A percentile compares a stretch with the other conserved stretches of the same genome.
Conservation (phyloP, 1,284 basidiomycete species). For the Waitea zeae region DNA sequence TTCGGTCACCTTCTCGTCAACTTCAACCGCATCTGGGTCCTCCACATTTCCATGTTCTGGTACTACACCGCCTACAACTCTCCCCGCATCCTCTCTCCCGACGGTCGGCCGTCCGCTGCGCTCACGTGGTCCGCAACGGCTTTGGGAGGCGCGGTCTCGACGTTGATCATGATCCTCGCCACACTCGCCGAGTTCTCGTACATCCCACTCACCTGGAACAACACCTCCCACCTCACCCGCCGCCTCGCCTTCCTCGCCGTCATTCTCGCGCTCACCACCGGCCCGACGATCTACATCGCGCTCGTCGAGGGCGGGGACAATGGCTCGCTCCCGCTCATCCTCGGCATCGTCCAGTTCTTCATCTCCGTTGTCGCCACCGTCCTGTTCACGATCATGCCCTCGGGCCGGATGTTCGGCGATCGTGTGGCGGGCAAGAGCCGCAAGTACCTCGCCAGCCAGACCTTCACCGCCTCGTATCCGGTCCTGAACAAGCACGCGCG, state of each 20-base stretch:
- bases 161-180: constrained; percentile 84
- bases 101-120: constrained; percentile 35
- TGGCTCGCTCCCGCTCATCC: constrained; percentile 65
- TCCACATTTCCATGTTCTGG: constrained; percentile 85
- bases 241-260: constrained; percentile 74
- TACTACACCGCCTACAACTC: constrained; percentile 94
- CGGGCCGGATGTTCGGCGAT: constrained; percentile 90
- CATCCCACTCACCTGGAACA: constrained; percentile 95
- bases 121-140: constrained; percentile 82
- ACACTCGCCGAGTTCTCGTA: constrained; percentile 89
- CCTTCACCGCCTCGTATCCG: constrained; percentile 90
- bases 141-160: constrained; percentile 80
- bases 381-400: constrained; percentile 76
- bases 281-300: constrained; percentile 84
- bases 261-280: constrained; percentile 71
- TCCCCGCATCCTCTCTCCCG: constrained; percentile 57
- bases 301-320: constrained; percentile 39
- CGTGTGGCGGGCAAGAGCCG: constrained; percentile 83
- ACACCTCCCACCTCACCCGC: constrained; percentile 83
- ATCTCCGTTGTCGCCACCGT: constrained; percentile 71
- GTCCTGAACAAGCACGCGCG: constrained; percentile 41
- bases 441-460: constrained; percentile 91
- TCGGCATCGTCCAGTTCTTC: constrained; percentile 87
- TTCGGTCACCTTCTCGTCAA: constrained; percentile 91
- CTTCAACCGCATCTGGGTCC: constrained; percentile 96